Evolutionary conservation across 495 filamentous ascomycete genomes (phyloP), one percentile per base, ranked within the genome.

Genomic region (Glarea lozoyensis): DNA sequence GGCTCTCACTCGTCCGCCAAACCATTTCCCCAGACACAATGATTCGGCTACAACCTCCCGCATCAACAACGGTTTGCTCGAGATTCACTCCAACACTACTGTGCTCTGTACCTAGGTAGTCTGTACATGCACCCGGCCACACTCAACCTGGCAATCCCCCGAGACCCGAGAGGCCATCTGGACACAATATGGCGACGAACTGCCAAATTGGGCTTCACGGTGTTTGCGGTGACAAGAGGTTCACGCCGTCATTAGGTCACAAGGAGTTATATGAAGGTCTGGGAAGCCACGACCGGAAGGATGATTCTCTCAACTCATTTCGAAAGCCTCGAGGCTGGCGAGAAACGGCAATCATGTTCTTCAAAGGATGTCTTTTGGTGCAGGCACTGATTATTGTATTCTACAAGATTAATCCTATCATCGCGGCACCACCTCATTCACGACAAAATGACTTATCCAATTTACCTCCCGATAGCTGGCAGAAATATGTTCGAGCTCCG

Each of bases 401-500:
- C 15, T 35, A 35, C 15, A 35, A 16, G 15, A 16, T 16, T 16
- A 6, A 16, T 15, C 32, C 32, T 35, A 5, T 15, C 15, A 6
- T 16, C 17, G 32, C 42, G 12, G 9, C 31, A 11, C 33, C 31
- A 32, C 22, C 39, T 20, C 10, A 30, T 11, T 43, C 30, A 30
- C 43, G 47, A 39, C 33, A 39, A 52, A 16, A 33, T n/a, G 27
- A 25, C 6, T 31, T 45, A 1, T 16, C 18, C 13, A 30, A 11
- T 21, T n/a, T 13, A 9, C 10, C 18, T 7, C 42, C 37, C 42
- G 49, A 23, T 34, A 40, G 40, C 43, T 58, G 55, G 55, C 52
- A 55, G 27, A 46, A 52, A 36, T 55, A 53, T 27, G 41, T 55
- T 3, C 48, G 55, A 25, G 50, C 55, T 19, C 52, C 55, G 11